phyloP scores from a whole-genome alignment of 2,329 filamentous ascomycete genomes.

The Ciborinia camelliae region DNA sequence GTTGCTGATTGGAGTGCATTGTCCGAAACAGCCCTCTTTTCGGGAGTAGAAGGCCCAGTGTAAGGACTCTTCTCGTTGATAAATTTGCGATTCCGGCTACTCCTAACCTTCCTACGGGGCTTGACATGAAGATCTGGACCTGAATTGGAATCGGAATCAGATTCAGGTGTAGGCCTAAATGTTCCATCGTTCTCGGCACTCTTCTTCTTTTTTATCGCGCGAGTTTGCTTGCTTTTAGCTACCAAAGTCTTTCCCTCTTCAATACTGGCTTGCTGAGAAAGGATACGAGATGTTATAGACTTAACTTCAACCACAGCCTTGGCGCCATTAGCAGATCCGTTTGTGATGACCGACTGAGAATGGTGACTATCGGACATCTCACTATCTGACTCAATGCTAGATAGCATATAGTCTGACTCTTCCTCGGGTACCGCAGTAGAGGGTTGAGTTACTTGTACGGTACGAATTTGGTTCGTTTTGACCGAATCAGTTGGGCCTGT shows the following conservation, averaged over 20 bases:
- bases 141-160: slow-evolving; percentile 25
- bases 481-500: background rate
- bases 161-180: slow-evolving; percentile 25
- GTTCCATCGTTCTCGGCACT: slow-evolving; percentile 26
- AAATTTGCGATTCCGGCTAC: slow-evolving; percentile 17
- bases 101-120: slow-evolving; percentile 10
- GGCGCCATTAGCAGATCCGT: background rate
- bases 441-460: background rate
- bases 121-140: slow-evolving; percentile 1
- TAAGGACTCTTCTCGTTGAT: slow-evolving; percentile 21
- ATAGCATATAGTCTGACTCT: slow-evolving; percentile 11
- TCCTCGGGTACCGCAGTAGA: background rate
- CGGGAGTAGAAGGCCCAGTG: slow-evolving; percentile 21
- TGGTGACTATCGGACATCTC: slow-evolving; percentile 7
- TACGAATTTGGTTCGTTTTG: slow-evolving; percentile 1
- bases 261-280: background rate
- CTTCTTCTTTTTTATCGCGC: slow-evolving; percentile 26
- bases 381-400: slow-evolving; percentile 12
- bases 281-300: background rate
- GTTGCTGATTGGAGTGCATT: slow-evolving; percentile 1
- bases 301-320: slow-evolving; percentile 11
- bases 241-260: background rate
- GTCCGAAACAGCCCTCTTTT: slow-evolving; percentile 9
- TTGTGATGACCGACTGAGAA: background rate
- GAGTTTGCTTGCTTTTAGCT: background rate